Evolutionary conservation across 352 stramenopile genomes (phyloP), one percentile per base, ranked within the genome.

Genomic region (Globisporangium heterothallicum): DNA sequence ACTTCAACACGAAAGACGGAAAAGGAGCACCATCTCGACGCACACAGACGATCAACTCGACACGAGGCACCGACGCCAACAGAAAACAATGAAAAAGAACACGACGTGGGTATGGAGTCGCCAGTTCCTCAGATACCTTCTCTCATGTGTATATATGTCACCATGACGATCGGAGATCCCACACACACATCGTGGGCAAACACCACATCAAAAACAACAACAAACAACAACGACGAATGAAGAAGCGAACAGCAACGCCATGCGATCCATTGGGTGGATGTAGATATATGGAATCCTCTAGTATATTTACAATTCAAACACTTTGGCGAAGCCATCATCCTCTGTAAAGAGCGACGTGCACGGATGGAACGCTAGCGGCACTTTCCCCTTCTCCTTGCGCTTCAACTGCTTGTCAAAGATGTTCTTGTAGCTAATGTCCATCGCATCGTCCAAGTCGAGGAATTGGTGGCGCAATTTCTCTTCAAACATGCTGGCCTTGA

Each of bases 401-500:
- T 94, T 94, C 48, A 90, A 62, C 61, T 91, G 78, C 58, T 80
- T 51, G 48, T 94, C 78, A 44, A 94, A 81, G 26, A 85, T 68
- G 36, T 50, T 79, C 67, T 90, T 88, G 75, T 94, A 94, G 44
- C 74, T 80, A 27, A 84, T 74, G 58, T 89, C 83, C 63, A 89
- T 74, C 40, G 53, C 68, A 36, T 88, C 77, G 51, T 87, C 69
- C 22, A 92, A 53, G 55, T 89, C 77, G 7, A 94, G 48, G 54
- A 94, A 91, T 60, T 88, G 74, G 16, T 74, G 59, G 6, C 80
- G 80, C 53, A 92, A 61, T 55, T 90, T 90, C 64, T 91, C 80
- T 46, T 97, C 92, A 49, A 97, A 90, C 25, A 94, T 86, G 65
- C 86, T 86, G 22, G 94, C 96, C 56, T 98, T 79, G 29, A 83